Percentiles rank a stretch among this genome's conserved stretches.
Evolutionary conservation across 2,329 filamentous ascomycete species (phyloP).

Genomic region (Fusarium oxysporum): DNA sequence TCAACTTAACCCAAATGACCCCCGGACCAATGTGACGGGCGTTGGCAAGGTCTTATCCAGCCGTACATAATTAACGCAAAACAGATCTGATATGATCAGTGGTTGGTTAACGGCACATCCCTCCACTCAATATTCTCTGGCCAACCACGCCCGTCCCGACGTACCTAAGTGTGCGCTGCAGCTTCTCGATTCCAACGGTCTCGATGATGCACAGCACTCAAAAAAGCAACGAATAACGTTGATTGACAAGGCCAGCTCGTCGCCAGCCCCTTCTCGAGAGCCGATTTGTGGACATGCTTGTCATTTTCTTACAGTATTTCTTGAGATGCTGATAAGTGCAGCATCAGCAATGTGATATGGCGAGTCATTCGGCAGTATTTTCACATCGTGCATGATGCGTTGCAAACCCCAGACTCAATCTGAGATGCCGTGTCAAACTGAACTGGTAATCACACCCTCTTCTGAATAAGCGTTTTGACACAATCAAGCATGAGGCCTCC

Average conservation of each 20-base stretch:
- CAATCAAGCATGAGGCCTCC: constrained; percentile 22
- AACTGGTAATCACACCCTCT: constrained; percentile 1
- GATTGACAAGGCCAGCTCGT: constrained; percentile 16
- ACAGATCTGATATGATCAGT: constrained; percentile 31
- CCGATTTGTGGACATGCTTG: constrained; percentile 18
- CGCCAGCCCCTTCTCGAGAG: constrained; percentile 16
- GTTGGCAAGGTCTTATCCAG: constrained; percentile 6
- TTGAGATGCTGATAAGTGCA: constrained; percentile 9
- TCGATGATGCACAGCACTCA: constrained; percentile 39
- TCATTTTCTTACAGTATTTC: constrained; percentile 1
- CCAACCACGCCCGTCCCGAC: constrained; percentile 17
- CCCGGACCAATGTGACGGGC: constrained; percentile 7
- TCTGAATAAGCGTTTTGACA: not conserved
- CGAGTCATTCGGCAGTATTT: constrained; percentile 26
- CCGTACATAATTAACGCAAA: constrained; percentile 25
- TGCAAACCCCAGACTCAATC: constrained; percentile 30
- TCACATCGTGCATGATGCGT: constrained; percentile 4
- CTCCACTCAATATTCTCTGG: constrained; percentile 27
- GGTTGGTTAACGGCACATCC: constrained; percentile 36
- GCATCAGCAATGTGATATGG: constrained; percentile 7
- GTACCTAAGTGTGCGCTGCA: constrained; percentile 41
- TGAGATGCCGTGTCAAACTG: constrained; percentile 18
- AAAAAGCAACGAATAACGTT: constrained; percentile 33
- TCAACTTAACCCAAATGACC: constrained; percentile 4
- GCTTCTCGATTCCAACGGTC: constrained; percentile 43